These are phyloP conservation scores for Hydrangea macrophylla DNA, from an alignment of 148 eudicot genomes.

Conservation along the genomic window DNA sequence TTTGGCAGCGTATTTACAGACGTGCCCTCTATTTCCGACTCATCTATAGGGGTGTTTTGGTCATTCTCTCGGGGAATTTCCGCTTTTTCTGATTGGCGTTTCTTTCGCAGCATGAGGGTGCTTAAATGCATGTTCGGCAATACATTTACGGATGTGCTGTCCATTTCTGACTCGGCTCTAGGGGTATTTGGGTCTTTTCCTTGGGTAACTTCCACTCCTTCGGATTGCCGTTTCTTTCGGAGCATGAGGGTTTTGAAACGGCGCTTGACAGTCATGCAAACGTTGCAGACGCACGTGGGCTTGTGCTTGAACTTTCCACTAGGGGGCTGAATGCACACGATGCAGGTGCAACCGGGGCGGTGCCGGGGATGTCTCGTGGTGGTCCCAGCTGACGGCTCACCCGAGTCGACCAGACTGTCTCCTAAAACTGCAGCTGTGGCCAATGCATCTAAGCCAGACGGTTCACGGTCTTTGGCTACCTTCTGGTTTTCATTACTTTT, in stretches of 20 bases:
- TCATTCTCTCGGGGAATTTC: conserved; percentile 43
- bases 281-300: conserved; percentile 72
- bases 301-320: conserved; percentile 91
- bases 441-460: conserved; percentile 82
- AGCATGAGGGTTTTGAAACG: conserved; percentile 76
- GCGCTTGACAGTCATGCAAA: conserved; percentile 76
- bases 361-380: conserved; percentile 89
- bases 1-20: conserved; percentile 20
- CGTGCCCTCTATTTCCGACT: conserved; percentile 21
- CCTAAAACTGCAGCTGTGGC: conserved; percentile 88
- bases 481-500: conserved; percentile 36
- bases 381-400: conserved; percentile 51
- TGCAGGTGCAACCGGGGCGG: conserved; percentile 90
- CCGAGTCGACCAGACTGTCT: conserved; percentile 36
- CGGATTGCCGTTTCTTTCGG: conserved; percentile 66
- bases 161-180: conserved; percentile 19
- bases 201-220: conserved; percentile 52
- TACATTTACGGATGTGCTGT: conserved; percentile 21
- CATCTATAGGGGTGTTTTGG: conserved; percentile 17
- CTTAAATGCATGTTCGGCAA: conserved; percentile 50
- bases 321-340: conserved; percentile 95
- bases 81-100: conserved; percentile 60
- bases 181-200: conserved; percentile 27
- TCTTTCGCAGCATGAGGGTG: conserved; percentile 76
- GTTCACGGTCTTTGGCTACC: conserved; percentile 39